phyloP scores from a whole-genome alignment of 2,329 filamentous ascomycete species.

The Pseudopyrenochaeta lycopersici region DNA sequence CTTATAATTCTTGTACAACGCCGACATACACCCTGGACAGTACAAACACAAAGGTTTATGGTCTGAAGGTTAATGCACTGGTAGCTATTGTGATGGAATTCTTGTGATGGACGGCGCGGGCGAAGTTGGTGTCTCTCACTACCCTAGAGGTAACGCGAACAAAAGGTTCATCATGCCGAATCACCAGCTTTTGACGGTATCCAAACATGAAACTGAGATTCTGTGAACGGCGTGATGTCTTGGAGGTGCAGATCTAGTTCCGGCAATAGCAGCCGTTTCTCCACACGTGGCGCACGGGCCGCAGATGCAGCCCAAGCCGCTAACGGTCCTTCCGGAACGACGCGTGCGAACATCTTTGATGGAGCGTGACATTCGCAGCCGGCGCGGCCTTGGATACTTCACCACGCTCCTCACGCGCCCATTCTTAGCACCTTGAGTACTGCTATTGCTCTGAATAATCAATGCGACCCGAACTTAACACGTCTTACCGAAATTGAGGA shows the following conservation, averaged over 20 bases:
- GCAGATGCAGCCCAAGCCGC: conserved; percentile 15
- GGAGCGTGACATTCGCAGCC: conserved; percentile 17
- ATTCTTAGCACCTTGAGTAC: neutral
- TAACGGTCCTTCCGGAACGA: conserved; percentile 2
- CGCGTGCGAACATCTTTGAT: conserved; percentile 14
- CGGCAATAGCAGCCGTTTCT: neutral
- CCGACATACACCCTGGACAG: no score
- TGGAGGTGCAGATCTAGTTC: neutral
- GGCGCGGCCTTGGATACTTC: conserved; percentile 5
- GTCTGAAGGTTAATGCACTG: no score
- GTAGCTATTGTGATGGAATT: no score
- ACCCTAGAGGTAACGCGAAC: no score
- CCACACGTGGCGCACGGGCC: conserved; percentile 10
- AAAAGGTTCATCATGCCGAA: no score
- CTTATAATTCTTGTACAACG: no score
- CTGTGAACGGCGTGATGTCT: neutral
- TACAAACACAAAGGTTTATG: no score
- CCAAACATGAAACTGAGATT: no score
- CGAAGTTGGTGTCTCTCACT: no score
- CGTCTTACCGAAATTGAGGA: neutral
- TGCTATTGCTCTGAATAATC: neutral
- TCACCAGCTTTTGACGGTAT: no score
- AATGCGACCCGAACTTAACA: conserved; percentile 3
- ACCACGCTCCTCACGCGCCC: neutral
- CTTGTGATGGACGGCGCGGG: no score